These are phyloP conservation scores for Craspedostauros australis DNA, from an alignment of 108 stramenopile genomes.

Conservation along the genomic window DNA sequence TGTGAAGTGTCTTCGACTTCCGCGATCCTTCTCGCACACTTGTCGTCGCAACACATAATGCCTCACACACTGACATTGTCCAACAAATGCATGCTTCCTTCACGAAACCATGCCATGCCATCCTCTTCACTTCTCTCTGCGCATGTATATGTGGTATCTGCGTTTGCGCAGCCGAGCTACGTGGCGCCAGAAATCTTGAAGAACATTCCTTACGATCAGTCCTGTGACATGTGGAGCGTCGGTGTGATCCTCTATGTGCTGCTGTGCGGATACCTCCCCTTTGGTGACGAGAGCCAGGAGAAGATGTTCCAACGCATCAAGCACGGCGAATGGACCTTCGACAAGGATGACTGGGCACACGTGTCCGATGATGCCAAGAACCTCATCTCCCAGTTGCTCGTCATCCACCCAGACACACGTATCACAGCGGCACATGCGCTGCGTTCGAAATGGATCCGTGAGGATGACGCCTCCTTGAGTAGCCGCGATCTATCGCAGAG, in stretches of 20 bases:
- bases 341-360: conserved; percentile 52
- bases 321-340: conserved; percentile 34
- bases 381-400: conserved; percentile 58
- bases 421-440: conserved; percentile 58
- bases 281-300: conserved; percentile 35
- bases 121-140: neutral
- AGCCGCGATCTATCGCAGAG: conserved; percentile 38
- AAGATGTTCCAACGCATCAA: conserved; percentile 44
- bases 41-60: too few species aligned
- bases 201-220: conserved; percentile 60
- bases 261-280: conserved; percentile 76
- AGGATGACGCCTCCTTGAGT: conserved; percentile 33
- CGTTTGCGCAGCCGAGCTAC: conserved; percentile 27
- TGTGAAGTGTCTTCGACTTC: too few species aligned
- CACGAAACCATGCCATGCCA: neutral
- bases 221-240: conserved; percentile 91
- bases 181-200: conserved; percentile 61
- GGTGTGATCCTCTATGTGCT: conserved; percentile 91
- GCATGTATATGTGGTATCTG: neutral
- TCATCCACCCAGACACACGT: conserved; percentile 54
- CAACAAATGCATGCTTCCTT: neutral
- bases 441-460: conserved; percentile 61
- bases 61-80: too few species aligned
- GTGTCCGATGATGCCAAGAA: conserved; percentile 69
- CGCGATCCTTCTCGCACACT: too few species aligned